Evolutionary conservation across 2,329 filamentous ascomycete species (phyloP).

Genomic region (Phialophora chinensis): DNA sequence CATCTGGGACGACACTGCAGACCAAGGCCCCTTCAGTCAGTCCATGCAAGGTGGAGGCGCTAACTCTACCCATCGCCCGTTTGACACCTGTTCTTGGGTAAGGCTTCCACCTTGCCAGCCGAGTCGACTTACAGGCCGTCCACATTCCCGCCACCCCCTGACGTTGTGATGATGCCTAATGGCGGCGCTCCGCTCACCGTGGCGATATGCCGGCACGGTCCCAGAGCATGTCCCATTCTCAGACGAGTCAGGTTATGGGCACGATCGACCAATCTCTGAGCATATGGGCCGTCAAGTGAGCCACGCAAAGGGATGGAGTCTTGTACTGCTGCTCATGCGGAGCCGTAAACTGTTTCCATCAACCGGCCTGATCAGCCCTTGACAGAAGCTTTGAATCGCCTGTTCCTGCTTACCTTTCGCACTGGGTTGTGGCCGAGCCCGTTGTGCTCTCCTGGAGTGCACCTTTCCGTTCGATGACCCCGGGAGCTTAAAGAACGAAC

Average conservation of each 20-base stretch:
- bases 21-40: not conserved
- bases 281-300: not conserved
- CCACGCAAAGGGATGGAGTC: not conserved
- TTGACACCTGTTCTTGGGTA: not conserved
- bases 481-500: not conserved
- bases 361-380: not conserved
- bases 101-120: conserved; percentile 2
- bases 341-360: not conserved
- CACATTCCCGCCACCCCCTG: conserved; percentile 13
- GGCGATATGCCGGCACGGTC: not conserved
- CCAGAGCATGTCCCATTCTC: not conserved
- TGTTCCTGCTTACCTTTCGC: not conserved
- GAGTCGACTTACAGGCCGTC: not conserved
- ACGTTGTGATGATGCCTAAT: conserved; percentile 16
- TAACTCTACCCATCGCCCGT: not conserved
- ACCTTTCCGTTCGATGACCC: not conserved
- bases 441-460: not conserved
- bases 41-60: not conserved
- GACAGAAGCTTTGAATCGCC: not conserved
- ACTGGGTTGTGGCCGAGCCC: not conserved
- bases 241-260: not conserved
- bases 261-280: not conserved
- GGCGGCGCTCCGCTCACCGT: not conserved
- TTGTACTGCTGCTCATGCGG: not conserved
- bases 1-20: not conserved